Base-by-base conservation (phyloP, 2,329 filamentous ascomycete genomes). In the Byssothecium circinans region DNA sequence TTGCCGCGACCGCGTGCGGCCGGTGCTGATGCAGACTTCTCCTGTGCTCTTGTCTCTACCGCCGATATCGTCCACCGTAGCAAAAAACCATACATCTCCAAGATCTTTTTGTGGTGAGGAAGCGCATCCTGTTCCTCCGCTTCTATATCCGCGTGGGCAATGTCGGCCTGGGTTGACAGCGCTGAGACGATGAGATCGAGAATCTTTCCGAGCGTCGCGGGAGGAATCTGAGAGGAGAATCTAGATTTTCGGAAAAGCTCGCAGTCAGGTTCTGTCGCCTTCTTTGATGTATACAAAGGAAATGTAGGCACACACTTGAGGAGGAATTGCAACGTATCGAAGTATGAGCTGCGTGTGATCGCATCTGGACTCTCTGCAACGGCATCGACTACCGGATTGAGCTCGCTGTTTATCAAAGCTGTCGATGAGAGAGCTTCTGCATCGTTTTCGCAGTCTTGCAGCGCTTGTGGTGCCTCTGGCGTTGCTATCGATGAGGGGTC, bases 241-340 rank as follows among this genome's bases (percentile, higher is more conserved):
- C 92, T 97, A 81, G 79, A 85, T 70, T 75, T 73, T 67, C 78
- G 74, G 72, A 82, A 81, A 52, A 81, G 75, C 75, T 86, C 78
- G 87, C 82, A 81, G 77, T 81, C 72, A 75, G 76, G 74, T 69
- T 77, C 75, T 57, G 56, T 47, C 38, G 53, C 54, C 56, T 64
- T 47, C 49, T 49, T 37, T 45, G 54, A 61, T 34, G 61, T 62
- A 51, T 64, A 29, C 49, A 63, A 57, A 64, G 65, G 69, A 68
- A 75, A 79, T 69, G 76, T 78, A 74, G 82, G 81, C 65, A 83
- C 90, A 79, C 84, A 97, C 92, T 99, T 99, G 76, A 99, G 81
- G 50, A 99, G 78, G 68, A 96, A 96, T 72, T 96, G 92, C 61
- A 99, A 74, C 53, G 91, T 96, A 76, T 99, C 92, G 75, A 97